Evolutionary conservation across 192 early-diverging fungal genomes (phyloP).

Genomic region (Umbelopsis isabellina): DNA sequence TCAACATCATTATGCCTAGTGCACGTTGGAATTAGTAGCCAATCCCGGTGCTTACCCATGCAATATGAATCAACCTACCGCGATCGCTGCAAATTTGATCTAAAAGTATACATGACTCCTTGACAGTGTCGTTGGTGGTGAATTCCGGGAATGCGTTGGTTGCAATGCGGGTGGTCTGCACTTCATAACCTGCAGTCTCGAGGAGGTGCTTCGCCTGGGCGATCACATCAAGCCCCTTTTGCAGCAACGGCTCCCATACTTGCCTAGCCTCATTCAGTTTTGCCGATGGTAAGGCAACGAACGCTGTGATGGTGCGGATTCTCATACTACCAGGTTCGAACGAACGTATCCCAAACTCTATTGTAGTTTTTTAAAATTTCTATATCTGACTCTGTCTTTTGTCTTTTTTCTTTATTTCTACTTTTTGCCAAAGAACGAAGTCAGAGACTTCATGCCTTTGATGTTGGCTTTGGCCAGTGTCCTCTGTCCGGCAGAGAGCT

Average conservation of each 20-base stretch:
- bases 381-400: neutral
- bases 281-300: neutral
- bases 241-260: slow-evolving; percentile 14
- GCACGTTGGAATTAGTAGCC: neutral
- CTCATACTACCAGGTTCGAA: neutral
- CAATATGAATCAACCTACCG: neutral
- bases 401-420: slow-evolving; percentile 11
- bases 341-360: no score
- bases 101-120: neutral
- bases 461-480: slow-evolving; percentile 51
- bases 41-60: neutral
- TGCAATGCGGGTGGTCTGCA: slow-evolving; percentile 23
- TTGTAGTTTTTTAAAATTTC: neutral
- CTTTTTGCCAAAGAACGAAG: slow-evolving; percentile 52
- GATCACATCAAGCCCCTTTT: neutral
- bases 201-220: neutral
- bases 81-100: slow-evolving; percentile 19
- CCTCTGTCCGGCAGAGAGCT: slow-evolving; percentile 46
- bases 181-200: slow-evolving; percentile 16
- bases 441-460: slow-evolving; percentile 51
- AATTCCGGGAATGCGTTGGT: slow-evolving; percentile 28
- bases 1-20: slow-evolving; percentile 23
- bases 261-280: neutral
- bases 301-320: slow-evolving; percentile 25
- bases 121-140: neutral